A percentile compares a stretch with the other conserved stretches of the same genome.
Evolutionary conservation across 768 basidiomycete genomes (phyloP).

Genomic region (Phylloporus sp.): DNA sequence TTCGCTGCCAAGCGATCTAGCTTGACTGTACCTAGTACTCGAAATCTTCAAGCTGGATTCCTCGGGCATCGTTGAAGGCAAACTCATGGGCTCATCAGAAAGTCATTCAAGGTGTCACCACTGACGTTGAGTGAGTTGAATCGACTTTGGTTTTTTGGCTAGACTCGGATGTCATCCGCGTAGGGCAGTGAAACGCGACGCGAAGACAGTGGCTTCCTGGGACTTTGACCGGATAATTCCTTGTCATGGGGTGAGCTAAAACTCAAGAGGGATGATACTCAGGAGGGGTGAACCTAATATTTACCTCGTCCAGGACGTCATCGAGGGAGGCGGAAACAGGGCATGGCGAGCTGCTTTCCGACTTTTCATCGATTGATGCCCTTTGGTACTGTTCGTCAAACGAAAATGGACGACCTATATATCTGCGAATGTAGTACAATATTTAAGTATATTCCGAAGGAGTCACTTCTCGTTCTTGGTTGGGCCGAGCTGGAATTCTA

Average conservation of each 20-base stretch:
- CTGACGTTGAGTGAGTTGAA: slow-evolving; percentile 28
- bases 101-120: slow-evolving; percentile 14
- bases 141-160: neutral
- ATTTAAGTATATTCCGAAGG: slow-evolving; percentile 8
- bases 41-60: slow-evolving; percentile 31
- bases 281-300: no score
- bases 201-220: slow-evolving; percentile 63
- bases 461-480: no score
- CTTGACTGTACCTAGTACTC: slow-evolving; percentile 31
- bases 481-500: no score
- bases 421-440: neutral
- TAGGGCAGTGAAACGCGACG: slow-evolving; percentile 58
- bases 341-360: slow-evolving; percentile 47
- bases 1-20: neutral
- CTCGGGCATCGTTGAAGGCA: slow-evolving; percentile 24
- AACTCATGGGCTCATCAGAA: slow-evolving; percentile 29
- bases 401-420: neutral
- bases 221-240: slow-evolving; percentile 71
- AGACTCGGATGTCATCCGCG: neutral
- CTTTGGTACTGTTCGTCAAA: neutral
- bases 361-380: slow-evolving; percentile 21
- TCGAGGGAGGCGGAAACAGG: slow-evolving; percentile 54
- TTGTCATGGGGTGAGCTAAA: slow-evolving; percentile 56
- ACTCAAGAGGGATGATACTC: no score
- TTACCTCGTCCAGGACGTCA: slow-evolving; percentile 43